Evolutionary conservation across 129 eudicot genomes (phyloP), one percentile per base, ranked within the genome.

Genomic region (Scalesia atractyloides): DNA sequence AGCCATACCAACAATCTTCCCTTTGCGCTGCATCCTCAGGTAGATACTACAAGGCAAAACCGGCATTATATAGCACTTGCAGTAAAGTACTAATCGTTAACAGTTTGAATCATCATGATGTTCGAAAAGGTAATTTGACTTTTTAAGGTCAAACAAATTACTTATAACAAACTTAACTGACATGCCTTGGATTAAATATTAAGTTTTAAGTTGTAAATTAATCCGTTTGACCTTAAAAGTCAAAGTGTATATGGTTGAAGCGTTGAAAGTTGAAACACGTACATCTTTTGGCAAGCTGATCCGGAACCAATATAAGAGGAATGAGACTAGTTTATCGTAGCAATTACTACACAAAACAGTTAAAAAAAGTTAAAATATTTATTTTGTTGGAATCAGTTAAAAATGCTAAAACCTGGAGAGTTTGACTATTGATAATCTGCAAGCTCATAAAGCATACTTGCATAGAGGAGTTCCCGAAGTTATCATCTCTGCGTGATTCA

Each of bases 1-100:
- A 89, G 9, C 98, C 98, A 22, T 89, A 93, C 98, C 98, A 93
- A 78, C 98, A 93, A 69, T 93, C 78, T 67, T 85, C 90, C 76
- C 98, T 77, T 76, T 84, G 78, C 43, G 70, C 68, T 15, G 83
- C 95, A 48, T 87, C 98, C 15, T 50, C 72, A 6, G 96, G 87
- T 68, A 88, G 81, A 66, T 53, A 75, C 98, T 89, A 60, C 80
- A 74, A 69, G 11, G 72, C 22, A 71, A 5, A 72, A 47, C 17
- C 36, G 12, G 53, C 50, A 57, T 79, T 64, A 76, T 68, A 41
- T 67, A 41, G 30, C 43, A 49, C 36, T 39, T n/a, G 53, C 11
- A 39, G 11, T 63, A 36, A 34, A n/a, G 15, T 16, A 63, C 49
- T n/a, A 63, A 9, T 24, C 14, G 47, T 63, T 36, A 16, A n/a